Evolutionary conservation across 192 early-diverging fungal species (phyloP), one percentile per base, ranked within the genome.

Genomic region (Chytriomyces confervae): DNA sequence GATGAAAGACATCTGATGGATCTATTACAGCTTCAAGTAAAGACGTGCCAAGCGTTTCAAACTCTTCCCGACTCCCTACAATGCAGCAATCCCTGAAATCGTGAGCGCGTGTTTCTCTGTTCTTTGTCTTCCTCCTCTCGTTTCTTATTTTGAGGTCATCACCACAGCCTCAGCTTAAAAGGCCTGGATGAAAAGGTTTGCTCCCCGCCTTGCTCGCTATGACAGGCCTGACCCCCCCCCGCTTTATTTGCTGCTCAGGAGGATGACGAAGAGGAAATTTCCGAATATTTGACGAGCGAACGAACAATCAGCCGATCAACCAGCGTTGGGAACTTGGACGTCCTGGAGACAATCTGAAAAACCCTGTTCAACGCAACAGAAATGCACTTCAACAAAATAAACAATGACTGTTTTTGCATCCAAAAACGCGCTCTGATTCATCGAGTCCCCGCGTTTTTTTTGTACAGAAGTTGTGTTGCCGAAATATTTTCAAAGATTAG

Each of bases 291-390:
- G 27, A 74, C 72, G 7, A 74, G 72, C 44, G 72, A 74, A 46
- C 20, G 72, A n/a, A 74, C 72, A 43, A 74, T 74, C n/a, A 74
- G 72, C 44, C 53, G 72, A 62, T 74, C 61, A 13, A 74, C 72
- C 10, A 62, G 43, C 61, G 44, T 29, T 27, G 72, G 44, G 7
- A 61, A 61, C 8, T 62, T 74, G 60, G 72, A 74, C 45, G n/a
- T 74, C 7, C 13, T 62, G 16, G 72, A 74, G 60, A 16, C 53
- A 7, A 20, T 72, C 9, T 72, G 36, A 65, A 36, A 36, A 36
- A n/a, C 29, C 29, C 29, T 36, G 29, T 36, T 36, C 29, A 36
- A 36, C 29, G 2, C 29, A 36, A 36, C 29, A 36, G 29, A 2
- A 1, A 36, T 36, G 29, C 29, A 36, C 29, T 36, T 36, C 29